A percentile compares a stretch with the other conserved stretches of the same genome.
These are phyloP conservation scores for Nemania diffusa DNA, from an alignment of 2,329 filamentous ascomycete genomes.

Conservation along the genomic window DNA sequence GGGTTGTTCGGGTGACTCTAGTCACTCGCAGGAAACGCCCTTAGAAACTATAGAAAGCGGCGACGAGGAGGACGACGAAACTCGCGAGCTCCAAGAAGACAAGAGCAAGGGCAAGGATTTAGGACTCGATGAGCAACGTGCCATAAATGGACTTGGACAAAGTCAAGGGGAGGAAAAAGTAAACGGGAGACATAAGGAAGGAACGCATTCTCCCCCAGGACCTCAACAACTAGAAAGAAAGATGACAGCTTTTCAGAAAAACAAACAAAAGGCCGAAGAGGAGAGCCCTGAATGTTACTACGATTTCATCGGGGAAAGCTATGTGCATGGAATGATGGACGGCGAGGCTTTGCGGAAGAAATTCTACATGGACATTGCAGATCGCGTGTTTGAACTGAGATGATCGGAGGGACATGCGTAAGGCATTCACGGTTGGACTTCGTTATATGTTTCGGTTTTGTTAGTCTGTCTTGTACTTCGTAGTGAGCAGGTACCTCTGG, in stretches of 20 bases:
- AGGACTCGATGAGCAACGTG: not conserved
- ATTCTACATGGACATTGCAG: not conserved
- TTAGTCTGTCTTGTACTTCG: too few relatives aligned
- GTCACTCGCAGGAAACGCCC: not conserved
- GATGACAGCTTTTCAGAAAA: not conserved
- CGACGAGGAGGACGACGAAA: not conserved
- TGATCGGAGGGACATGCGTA: not conserved
- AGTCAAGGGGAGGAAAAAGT: not conserved
- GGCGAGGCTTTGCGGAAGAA: conserved; percentile 5
- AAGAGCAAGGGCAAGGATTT: not conserved
- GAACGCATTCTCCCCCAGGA: not conserved
- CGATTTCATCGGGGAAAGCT: conserved; percentile 4
- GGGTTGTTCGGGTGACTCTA: not conserved
- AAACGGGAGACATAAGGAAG: not conserved
- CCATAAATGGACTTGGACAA: not conserved
- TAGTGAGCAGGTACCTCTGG: too few relatives aligned
- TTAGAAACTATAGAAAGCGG: too few relatives aligned
- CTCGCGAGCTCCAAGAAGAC: not conserved
- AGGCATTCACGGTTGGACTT: not conserved
- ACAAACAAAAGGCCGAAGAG: not conserved
- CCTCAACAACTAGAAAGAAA: not conserved
- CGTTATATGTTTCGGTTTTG: not conserved
- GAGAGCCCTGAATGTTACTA: not conserved
- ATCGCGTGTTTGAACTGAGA: not conserved
- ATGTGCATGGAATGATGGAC: conserved; percentile 7